Evolutionary conservation across 306 rosid species (phyloP), one percentile per base, ranked within the genome.

Genomic region (Trifolium subterraneum): DNA sequence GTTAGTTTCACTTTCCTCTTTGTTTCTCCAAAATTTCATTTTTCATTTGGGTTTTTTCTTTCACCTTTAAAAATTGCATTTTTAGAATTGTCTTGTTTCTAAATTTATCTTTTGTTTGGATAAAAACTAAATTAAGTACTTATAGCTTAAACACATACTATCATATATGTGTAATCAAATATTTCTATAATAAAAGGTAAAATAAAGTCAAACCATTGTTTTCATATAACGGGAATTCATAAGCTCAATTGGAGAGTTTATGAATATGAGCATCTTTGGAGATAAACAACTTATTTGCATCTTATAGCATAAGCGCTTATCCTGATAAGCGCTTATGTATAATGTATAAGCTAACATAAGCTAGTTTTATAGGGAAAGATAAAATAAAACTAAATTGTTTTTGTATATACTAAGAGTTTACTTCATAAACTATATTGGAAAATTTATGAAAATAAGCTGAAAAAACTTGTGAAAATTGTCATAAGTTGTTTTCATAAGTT

Each of bases 1-100:
- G 99, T 94, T 62, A 86, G 95, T 87, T 5, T 9, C 7, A 68
- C 9, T 31, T 16, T 56, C 9, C 58, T 33, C 8, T 62, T 65
- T 42, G 8, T 36, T 1, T 4, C n/a, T 18, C 0, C 69, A 38
- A 38, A 10, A 2, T 38, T 47, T 7, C 14, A 7, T 45, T 42
- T 14, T 67, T 45, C 3, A 41, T 25, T 18, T 16, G 15, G 29
- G 12, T 4, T 72, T 29, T 56, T 1, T 4, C 2, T 52, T n/a
- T 48, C 4, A 2, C 3, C 19, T 47, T 47, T 47, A 7, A 47
- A 58, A 58, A 6, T 12, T 59, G 5, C 19, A 16, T 29, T 63
- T 50, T 19, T n/a, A 15, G 29, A 27, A n/a, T n/a, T 44, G 38
- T 44, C 62, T 33, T 20, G 8, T 23, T 77, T 36, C 39, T 36